Percentiles rank a stretch among this genome's conserved stretches.
These are phyloP conservation scores for Blepharisma undulans DNA, from an alignment of 169 alveolate genomes.

Conservation along the genomic window DNA sequence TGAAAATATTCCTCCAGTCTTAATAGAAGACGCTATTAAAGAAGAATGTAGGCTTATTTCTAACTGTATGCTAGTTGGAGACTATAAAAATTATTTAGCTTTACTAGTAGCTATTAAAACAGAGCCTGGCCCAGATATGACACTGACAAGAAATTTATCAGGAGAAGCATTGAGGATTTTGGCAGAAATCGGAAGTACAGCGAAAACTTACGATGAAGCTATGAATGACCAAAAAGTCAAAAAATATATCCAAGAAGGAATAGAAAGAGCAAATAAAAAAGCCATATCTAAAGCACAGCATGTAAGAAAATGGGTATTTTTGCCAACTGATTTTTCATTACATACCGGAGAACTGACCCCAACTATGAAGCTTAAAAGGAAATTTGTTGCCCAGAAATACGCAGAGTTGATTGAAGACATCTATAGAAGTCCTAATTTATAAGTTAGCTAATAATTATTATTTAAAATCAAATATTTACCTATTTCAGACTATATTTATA, in stretches of 20 bases:
- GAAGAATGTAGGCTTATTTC: conserved; percentile 58
- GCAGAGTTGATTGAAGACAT: conserved; percentile 62
- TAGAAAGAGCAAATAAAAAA: conserved; percentile 60
- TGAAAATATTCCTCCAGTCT: conserved; percentile 86
- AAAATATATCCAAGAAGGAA: conserved; percentile 39
- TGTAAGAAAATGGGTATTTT: conserved; percentile 64
- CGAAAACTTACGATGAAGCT: conserved; percentile 56
- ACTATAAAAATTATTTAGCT: conserved; percentile 64
- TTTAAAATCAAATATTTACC: too few relatives aligned
- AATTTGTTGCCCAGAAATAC: conserved; percentile 66
- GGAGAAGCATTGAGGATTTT: not conserved
- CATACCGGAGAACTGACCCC: conserved; percentile 86
- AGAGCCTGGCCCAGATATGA: conserved; percentile 43
- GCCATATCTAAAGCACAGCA: conserved; percentile 82
- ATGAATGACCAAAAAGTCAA: conserved; percentile 41
- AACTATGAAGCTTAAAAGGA: conserved; percentile 80
- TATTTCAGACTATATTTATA: too few relatives aligned
- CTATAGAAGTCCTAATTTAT: conserved; percentile 64
- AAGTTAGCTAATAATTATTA: not conserved
- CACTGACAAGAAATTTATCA: not conserved
- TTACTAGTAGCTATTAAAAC: conserved; percentile 73
- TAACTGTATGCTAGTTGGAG: conserved; percentile 83
- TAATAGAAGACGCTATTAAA: conserved; percentile 74
- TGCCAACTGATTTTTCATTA: conserved; percentile 73
- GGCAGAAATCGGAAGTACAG: not conserved